Percentiles rank a stretch among this genome's conserved stretches.
Conservation (phyloP, 2,329 filamentous ascomycete species). For the Ceratocystis variospora region DNA sequence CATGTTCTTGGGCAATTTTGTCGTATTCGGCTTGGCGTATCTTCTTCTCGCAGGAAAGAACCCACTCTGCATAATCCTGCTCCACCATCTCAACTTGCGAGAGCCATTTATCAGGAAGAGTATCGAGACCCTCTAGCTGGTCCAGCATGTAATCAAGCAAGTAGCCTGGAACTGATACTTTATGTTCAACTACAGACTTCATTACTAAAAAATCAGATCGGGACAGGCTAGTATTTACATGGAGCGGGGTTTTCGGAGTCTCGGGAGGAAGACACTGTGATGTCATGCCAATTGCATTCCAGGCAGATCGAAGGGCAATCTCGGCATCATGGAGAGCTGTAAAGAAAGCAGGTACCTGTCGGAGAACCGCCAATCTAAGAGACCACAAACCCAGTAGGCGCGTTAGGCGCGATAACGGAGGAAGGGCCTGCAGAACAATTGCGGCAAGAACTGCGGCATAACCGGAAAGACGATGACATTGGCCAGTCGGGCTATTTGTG, state of each 20-base stretch:
- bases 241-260: conserved; percentile 4
- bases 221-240: conserved; percentile 24
- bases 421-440: conserved; percentile 78
- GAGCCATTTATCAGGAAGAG: conserved; percentile 74
- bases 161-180: conserved; percentile 55
- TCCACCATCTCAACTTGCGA: conserved; percentile 74
- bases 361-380: conserved; percentile 59
- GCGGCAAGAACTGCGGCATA: conserved; percentile 72
- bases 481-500: conserved; percentile 21
- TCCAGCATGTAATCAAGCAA: conserved; percentile 78
- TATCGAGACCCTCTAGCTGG: conserved; percentile 64
- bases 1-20: conserved; percentile 16
- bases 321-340: conserved; percentile 52
- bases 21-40: conserved; percentile 49
- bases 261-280: conserved; percentile 14
- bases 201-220: conserved; percentile 43
- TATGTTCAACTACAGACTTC: conserved; percentile 49
- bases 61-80: conserved; percentile 65
- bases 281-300: conserved; percentile 43
- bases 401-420: conserved; percentile 61
- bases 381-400: conserved; percentile 66
- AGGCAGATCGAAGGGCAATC: conserved; percentile 50
- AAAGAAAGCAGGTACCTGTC: conserved; percentile 57
- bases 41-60: conserved; percentile 58
- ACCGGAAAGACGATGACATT: conserved; percentile 8